phyloP scores from a whole-genome alignment of 2,329 filamentous ascomycete species.

The Lasiodiplodia gonubiensis region DNA sequence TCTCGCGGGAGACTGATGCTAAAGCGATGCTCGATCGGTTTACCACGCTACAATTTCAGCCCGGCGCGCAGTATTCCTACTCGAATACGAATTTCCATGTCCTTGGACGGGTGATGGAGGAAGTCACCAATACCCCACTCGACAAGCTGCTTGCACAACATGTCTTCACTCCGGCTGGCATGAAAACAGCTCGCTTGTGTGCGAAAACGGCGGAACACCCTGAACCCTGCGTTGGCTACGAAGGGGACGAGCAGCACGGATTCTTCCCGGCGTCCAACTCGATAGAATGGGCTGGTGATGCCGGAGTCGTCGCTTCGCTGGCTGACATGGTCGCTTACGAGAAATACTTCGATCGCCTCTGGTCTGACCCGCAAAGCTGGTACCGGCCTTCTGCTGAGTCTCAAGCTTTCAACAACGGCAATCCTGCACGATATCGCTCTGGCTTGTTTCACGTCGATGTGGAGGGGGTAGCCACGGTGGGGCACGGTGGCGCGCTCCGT shows the following conservation, averaged over 20 bases:
- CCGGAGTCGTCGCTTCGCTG: background rate
- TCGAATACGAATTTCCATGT: slow-evolving; percentile 53
- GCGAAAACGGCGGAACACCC: background rate
- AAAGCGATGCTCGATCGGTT: background rate
- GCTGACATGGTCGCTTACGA: background rate
- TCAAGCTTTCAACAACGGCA: background rate
- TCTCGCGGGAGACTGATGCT: background rate
- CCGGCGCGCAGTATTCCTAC: slow-evolving; percentile 53
- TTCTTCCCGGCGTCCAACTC: background rate
- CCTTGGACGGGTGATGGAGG: slow-evolving; percentile 48
- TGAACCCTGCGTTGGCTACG: background rate
- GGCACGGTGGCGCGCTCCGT: background rate
- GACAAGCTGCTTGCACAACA: background rate
- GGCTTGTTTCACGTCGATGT: background rate
- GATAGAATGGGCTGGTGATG: background rate
- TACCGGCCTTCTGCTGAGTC: background rate
- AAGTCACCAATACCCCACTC: slow-evolving; percentile 37
- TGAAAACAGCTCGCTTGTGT: background rate
- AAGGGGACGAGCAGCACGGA: background rate
- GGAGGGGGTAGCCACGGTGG: background rate
- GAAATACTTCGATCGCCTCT: background rate
- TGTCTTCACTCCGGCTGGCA: background rate
- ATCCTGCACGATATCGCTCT: background rate
- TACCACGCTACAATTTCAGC: slow-evolving; percentile 46
- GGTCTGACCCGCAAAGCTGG: background rate